These are phyloP conservation scores for Aspergillus quadricinctus DNA, from an alignment of 2,329 filamentous ascomycete species.

Conservation along the genomic window DNA sequence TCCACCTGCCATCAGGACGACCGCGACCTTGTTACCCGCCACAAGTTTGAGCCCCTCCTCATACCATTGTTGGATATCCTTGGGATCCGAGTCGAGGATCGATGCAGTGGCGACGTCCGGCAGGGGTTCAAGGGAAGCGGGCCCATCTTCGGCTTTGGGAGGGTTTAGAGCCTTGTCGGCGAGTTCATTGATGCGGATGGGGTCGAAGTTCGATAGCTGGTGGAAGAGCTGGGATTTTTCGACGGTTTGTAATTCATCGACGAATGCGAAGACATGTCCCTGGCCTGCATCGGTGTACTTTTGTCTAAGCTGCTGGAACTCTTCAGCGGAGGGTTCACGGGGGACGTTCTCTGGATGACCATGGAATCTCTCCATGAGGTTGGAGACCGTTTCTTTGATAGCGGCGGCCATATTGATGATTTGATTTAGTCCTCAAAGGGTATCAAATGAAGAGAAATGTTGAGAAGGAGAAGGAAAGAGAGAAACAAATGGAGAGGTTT, in stretches of 20 bases:
- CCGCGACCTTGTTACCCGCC: slow-evolving; percentile 66
- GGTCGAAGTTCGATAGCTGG: slow-evolving; percentile 79
- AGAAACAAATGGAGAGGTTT: slow-evolving; percentile 6
- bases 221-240: slow-evolving; percentile 77
- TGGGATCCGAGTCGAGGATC: slow-evolving; percentile 78
- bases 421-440: background rate
- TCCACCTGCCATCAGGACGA: slow-evolving; percentile 95
- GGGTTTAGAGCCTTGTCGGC: slow-evolving; percentile 78
- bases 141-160: slow-evolving; percentile 51
- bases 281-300: slow-evolving; percentile 73
- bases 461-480: slow-evolving; percentile 1
- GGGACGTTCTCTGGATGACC: slow-evolving; percentile 34
- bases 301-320: slow-evolving; percentile 63
- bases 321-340: slow-evolving; percentile 57
- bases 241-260: slow-evolving; percentile 66
- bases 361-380: slow-evolving; percentile 46
- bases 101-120: slow-evolving; percentile 83
- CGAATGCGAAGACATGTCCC: slow-evolving; percentile 82
- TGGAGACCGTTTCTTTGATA: slow-evolving; percentile 45
- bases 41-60: slow-evolving; percentile 62
- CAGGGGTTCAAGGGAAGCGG: slow-evolving; percentile 71
- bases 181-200: slow-evolving; percentile 81
- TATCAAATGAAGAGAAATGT: background rate
- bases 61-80: slow-evolving; percentile 82
- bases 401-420: slow-evolving; percentile 34